Base-by-base conservation (phyloP, 331 rosid species). In the Saraca asoca region DNA sequence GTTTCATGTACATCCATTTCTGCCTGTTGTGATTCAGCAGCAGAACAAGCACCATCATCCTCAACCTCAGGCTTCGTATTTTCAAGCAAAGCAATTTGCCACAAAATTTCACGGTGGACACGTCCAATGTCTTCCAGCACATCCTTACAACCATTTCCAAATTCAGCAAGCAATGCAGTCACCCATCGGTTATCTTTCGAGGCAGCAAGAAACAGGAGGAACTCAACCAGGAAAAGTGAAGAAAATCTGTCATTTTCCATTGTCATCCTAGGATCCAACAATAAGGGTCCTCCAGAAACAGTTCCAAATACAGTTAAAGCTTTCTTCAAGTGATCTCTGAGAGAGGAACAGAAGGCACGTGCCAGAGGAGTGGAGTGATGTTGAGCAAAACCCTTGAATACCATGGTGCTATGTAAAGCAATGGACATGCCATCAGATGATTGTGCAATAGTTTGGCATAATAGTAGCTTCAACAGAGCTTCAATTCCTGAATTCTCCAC, bases 351-450 rank as follows among this genome's bases (percentile, higher is more conserved):
- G 68, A 94, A 90, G 17, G 97, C 99, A 15, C 76, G 95, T 43
- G 97, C 96, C 73, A 94, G 77, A 45, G 88, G 81, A 51, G 87
- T 83, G 17, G 99, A 90, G 75, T 94, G 99, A 85, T 94, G 95
- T 64, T 94, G 99, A 35, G 99, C 85, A 41, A 94, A 94, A 52
- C 91, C 92, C 78, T 94, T 94, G 79, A 94, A 94, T 43, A 94
- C 99, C 99, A 94, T 94, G 63, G 97, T 94, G 82, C 99, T 88
- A 59, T 94, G 99, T 37, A 94, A 69, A 70, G 99, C 97, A 86
- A 94, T 85, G 57, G 99, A 84, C 95, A 86, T 94, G 73, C 97
- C 99, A 75, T 94, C 96, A 29, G 96, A 85, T 42, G 96, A 94
- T 72, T 94, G 98, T 45, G 91, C 90, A 77, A 94, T 82, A 43